These are phyloP conservation scores for Curvularia sp. DNA, from an alignment of 2,329 filamentous ascomycete species.

Conservation along the genomic window DNA sequence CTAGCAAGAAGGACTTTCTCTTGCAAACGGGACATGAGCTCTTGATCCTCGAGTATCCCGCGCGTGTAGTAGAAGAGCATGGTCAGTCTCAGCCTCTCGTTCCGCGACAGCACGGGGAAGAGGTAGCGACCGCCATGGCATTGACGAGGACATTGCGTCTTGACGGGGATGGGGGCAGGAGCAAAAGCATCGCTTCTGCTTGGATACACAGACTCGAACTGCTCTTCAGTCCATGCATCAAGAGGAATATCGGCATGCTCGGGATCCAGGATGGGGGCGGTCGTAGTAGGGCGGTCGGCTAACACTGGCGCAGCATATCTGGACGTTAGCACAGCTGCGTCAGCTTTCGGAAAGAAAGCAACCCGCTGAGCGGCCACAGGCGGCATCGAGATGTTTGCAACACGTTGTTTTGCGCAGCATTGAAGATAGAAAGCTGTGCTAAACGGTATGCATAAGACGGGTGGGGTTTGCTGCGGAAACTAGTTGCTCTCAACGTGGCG, in stretches of 20 bases:
- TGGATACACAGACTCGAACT: slow-evolving; percentile 29
- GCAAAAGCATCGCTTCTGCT: slow-evolving; percentile 22
- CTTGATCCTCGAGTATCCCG: slow-evolving; percentile 50
- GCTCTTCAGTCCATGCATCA: slow-evolving; percentile 24
- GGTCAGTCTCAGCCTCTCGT: slow-evolving; percentile 50
- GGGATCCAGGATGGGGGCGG: slow-evolving; percentile 34
- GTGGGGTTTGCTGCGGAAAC: slow-evolving; percentile 3
- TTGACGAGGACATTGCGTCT: slow-evolving; percentile 15
- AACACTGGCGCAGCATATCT: slow-evolving; percentile 26
- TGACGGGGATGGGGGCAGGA: slow-evolving; percentile 28
- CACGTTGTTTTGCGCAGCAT: slow-evolving; percentile 4
- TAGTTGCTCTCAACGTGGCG: slow-evolving; percentile 13
- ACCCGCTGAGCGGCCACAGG: slow-evolving; percentile 14
- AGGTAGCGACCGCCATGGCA: slow-evolving; percentile 42
- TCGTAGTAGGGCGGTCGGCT: slow-evolving; percentile 28
- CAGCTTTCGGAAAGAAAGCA: slow-evolving; percentile 40
- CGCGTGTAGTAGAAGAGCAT: slow-evolving; percentile 57
- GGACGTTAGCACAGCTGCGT: slow-evolving; percentile 34
- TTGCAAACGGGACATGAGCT: slow-evolving; percentile 53
- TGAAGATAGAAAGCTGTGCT: slow-evolving; percentile 3
- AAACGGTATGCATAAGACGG: slow-evolving; percentile 2
- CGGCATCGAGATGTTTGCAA: slow-evolving; percentile 20
- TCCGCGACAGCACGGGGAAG: slow-evolving; percentile 46
- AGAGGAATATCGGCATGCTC: slow-evolving; percentile 31
- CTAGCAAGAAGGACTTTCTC: slow-evolving; percentile 54